Conservation (phyloP, 176 grass and related monocot genomes). For the Aegilops tauschii region DNA sequence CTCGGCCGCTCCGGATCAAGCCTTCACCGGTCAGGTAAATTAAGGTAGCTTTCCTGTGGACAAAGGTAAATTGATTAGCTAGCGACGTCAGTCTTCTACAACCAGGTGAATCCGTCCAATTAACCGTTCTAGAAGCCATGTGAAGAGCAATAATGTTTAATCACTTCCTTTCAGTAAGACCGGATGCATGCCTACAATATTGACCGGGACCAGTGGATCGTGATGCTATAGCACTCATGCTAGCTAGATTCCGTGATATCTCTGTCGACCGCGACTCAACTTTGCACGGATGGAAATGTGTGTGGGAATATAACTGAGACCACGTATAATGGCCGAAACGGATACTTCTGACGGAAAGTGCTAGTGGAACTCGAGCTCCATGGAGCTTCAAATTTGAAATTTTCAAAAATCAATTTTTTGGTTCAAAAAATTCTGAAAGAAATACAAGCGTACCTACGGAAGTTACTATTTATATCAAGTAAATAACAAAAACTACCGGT, state of each 20-base stretch:
- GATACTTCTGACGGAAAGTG: not conserved
- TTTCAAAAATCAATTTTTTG: too few relatives aligned
- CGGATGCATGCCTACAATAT: not conserved
- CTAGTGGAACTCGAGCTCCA: too few relatives aligned
- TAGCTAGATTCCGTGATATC: not conserved
- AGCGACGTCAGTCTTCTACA: not conserved
- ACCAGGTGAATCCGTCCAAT: not conserved
- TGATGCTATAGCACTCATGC: not conserved
- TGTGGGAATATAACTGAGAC: not conserved
- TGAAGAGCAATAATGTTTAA: not conserved
- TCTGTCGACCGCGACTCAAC: not conserved
- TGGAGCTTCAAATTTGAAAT: too few relatives aligned
- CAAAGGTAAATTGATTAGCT: not conserved
- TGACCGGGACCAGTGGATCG: not conserved
- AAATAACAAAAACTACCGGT: too few relatives aligned
- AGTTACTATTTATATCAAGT: too few relatives aligned
- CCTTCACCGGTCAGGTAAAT: not conserved
- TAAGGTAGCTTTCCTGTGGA: not conserved
- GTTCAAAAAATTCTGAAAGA: too few relatives aligned
- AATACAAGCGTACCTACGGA: too few relatives aligned
- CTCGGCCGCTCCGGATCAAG: not conserved
- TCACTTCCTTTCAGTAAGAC: not conserved
- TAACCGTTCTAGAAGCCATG: conserved; percentile 27
- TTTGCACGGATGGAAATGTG: not conserved
- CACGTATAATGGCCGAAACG: not conserved